Evolutionary conservation across 352 stramenopile species (phyloP), one percentile per base, ranked within the genome.

Genomic region (Phytophthora gonapodyides): DNA sequence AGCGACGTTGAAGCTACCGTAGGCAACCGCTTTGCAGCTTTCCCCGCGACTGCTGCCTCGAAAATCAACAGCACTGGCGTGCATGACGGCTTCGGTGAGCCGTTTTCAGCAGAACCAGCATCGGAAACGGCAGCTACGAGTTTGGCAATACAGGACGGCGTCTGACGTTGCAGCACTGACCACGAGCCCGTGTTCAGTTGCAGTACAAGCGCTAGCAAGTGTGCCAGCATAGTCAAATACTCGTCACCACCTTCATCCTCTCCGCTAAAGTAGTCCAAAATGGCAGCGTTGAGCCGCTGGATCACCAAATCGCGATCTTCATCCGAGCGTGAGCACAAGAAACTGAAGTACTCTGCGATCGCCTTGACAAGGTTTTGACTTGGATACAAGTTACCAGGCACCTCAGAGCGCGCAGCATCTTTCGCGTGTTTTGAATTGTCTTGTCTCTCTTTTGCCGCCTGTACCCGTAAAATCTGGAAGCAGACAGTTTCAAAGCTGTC

Each of bases 141-240:
- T 15, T 71, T 76, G 8, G 79, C 67, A 3, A 92, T 59, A 51
- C 76, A 90, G 9, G 63, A 80, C 27, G 77, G 68, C 9, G 57
- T 61, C 34, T 88, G 71, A 41, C 61, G 59, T 53, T 78, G 60
- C 53, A 82, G 69, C 7, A 76, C 64, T 7, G 53, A 35, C 40
- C 79, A 70, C 5, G 77, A 75, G 6, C 69, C 63, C 7, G 64
- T 45, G 50, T 93, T 82, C 10, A 88, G 49, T 30, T 85, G 84
- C 41, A 95, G 63, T 9, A 95, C 56, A 15, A 93, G 71, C 3
- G 86, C 86, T 24, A 95, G 59, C 42, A 95, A 43, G 64, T 95
- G 86, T 24, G 75, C 61, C 13, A 85, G 33, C 61, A 87, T 80
- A 10, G 76, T 79, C 24, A 88, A 73, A 64, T 72, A 74, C 21